A percentile compares a stretch with the other conserved stretches of the same genome.
phyloP scores from a whole-genome alignment of 2,329 filamentous ascomycete genomes.

The Cryphonectria naterciae region DNA sequence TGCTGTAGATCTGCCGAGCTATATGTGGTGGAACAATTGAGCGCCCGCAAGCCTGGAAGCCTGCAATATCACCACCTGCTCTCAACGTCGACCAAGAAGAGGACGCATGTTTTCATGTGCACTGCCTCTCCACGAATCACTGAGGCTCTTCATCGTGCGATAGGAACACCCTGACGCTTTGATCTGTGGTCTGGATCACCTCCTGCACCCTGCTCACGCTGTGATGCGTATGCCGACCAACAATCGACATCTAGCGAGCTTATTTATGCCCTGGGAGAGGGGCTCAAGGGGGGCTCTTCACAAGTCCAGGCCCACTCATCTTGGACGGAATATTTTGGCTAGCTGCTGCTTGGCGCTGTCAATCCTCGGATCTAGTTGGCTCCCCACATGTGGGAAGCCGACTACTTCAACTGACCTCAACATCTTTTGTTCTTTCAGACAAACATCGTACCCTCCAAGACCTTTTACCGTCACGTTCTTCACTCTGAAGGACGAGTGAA shows the following conservation, averaged over 20 bases:
- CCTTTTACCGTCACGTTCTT: constrained; percentile 7
- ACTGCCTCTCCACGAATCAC: constrained; percentile 9
- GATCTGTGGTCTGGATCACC: neutral
- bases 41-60: constrained; percentile 2
- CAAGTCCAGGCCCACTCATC: constrained; percentile 2
- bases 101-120: neutral
- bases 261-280: constrained; percentile 4
- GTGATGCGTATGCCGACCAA: neutral
- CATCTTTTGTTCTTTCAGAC: constrained; percentile 12
- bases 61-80: constrained; percentile 3
- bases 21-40: constrained; percentile 29
- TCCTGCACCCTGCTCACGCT: neutral
- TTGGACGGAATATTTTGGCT: constrained; percentile 30
- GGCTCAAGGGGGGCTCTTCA: neutral
- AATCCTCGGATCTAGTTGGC: constrained; percentile 18
- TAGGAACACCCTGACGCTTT: constrained; percentile 14
- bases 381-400: constrained; percentile 27
- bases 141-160: neutral
- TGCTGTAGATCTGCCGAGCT: constrained; percentile 25
- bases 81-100: constrained; percentile 6
- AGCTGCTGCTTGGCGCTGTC: constrained; percentile 25
- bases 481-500: neutral
- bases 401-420: constrained; percentile 25
- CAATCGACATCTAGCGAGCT: constrained; percentile 11
- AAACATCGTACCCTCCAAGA: constrained; percentile 20